These are phyloP conservation scores for Nissolia schottii DNA, from an alignment of 306 rosid species.

Conservation along the genomic window DNA sequence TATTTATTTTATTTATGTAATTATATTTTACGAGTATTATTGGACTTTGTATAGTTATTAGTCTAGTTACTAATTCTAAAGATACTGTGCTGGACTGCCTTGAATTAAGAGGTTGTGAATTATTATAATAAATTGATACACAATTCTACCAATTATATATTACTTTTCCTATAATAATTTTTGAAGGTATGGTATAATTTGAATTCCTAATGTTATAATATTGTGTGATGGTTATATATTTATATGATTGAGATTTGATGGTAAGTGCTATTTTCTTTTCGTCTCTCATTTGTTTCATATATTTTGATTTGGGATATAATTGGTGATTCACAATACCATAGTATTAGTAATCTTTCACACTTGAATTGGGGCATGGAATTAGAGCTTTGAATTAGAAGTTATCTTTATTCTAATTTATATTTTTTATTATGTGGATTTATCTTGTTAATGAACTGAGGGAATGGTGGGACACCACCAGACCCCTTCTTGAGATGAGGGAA, in stretches of 20 bases:
- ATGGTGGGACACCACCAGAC: too few relatives aligned
- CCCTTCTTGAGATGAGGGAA: too few relatives aligned
- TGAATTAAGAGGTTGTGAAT: too few relatives aligned
- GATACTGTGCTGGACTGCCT: conserved; percentile 70
- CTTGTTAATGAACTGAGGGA: too few relatives aligned
- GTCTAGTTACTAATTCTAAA: conserved; percentile 27
- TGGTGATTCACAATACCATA: not conserved
- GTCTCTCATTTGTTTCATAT: not conserved
- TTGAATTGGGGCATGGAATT: not conserved
- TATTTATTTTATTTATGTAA: not conserved
- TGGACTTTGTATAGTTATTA: conserved; percentile 16
- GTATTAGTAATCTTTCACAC: not conserved
- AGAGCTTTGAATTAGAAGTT: not conserved
- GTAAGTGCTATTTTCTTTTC: not conserved
- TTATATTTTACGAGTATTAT: conserved; percentile 5
- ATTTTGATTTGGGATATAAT: not conserved
- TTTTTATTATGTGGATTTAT: too few relatives aligned
- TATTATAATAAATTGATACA: too few relatives aligned
- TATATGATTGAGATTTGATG: not conserved
- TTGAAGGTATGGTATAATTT: conserved; percentile 38
- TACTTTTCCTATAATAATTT: too few relatives aligned
- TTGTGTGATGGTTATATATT: not conserved
- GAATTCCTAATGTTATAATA: not conserved
- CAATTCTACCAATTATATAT: too few relatives aligned
- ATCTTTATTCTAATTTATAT: not conserved